These are phyloP conservation scores for Viola pubescens DNA, from an alignment of 441 rosid species.

Conservation along the genomic window DNA sequence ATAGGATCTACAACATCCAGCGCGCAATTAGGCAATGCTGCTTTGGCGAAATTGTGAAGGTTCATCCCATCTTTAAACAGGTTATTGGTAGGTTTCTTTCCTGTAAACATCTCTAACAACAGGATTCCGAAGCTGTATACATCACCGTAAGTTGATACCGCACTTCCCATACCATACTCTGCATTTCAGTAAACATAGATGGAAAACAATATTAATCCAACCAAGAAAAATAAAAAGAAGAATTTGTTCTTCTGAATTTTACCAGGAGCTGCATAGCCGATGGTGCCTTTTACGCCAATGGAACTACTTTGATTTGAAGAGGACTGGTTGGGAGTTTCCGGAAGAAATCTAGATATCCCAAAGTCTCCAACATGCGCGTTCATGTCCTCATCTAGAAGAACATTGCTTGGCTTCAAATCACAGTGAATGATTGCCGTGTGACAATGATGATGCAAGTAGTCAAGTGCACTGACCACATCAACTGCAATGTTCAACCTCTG, in stretches of 20 bases:
- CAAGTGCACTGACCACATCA: constrained; percentile 9
- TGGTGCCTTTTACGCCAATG: neutral
- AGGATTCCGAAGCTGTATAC: neutral
- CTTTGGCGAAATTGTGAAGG: neutral
- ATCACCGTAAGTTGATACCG: neutral
- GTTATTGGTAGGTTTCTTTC: neutral
- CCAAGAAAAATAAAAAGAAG: neutral
- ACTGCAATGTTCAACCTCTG: constrained; percentile 11
- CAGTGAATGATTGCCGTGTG: neutral
- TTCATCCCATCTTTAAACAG: neutral
- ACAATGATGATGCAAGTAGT: constrained; percentile 8
- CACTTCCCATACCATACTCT: constrained; percentile 4
- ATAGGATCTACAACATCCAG: neutral
- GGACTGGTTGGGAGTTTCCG: neutral
- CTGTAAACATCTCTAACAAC: neutral
- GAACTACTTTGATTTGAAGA: neutral
- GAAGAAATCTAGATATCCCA: neutral
- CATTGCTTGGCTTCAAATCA: neutral
- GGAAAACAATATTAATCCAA: neutral
- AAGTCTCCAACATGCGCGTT: neutral
- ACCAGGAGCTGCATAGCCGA: neutral
- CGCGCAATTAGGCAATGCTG: neutral
- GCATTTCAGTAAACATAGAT: neutral
- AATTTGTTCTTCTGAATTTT: too few relatives aligned
- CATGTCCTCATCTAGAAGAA: neutral